Evolutionary conservation across 2,329 filamentous ascomycete species (phyloP), one percentile per base, ranked within the genome.

Genomic region (Colletotrichum acutatum): DNA sequence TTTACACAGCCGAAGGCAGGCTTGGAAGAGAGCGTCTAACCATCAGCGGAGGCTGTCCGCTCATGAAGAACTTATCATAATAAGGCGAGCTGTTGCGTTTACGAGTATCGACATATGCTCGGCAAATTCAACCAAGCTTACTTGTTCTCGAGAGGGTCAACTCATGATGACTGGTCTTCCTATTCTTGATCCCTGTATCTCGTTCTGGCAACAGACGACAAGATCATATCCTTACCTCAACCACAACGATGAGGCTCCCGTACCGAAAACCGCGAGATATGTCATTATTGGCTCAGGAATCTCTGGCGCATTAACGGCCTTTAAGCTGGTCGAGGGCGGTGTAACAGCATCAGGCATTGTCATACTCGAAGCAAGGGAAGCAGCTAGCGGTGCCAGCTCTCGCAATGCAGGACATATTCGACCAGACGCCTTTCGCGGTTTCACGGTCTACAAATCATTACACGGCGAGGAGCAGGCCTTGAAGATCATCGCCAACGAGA

Each of bases 351-450:
- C 75, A 16, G 82, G 82, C 24, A 78, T 86, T 65, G 49, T 84
- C 37, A 82, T 86, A 16, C 76, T 86, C 19, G 84, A 86, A 74
- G 84, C 84, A 1, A 77, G 84, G 72, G 84, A 86, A 75, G 83
- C 84, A 14, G 83, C 82, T 1, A 83, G 81, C 14, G 84, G 84
- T n/a, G 84, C 84, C 1, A 84, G 81, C 62, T 83, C 82, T 12
- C 78, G 84, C 37, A 86, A 86, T 74, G 84, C 84, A n/a, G 84
- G 84, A 6, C 84, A 86, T 65, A 80, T 85, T 19, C 78, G 84
- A 30, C 83, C 83, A 71, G 80, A 87, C 74, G 85, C 86, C 0
- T 87, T 87, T 74, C 82, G 86, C 11, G 86, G 86, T 0, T 88
- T 86, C 75, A 46, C 59, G 19, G 52, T 56, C 11, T 69, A 37